Evolutionary conservation across 257 asterid genomes (phyloP).

Genomic region (Ilex aquifolium): DNA sequence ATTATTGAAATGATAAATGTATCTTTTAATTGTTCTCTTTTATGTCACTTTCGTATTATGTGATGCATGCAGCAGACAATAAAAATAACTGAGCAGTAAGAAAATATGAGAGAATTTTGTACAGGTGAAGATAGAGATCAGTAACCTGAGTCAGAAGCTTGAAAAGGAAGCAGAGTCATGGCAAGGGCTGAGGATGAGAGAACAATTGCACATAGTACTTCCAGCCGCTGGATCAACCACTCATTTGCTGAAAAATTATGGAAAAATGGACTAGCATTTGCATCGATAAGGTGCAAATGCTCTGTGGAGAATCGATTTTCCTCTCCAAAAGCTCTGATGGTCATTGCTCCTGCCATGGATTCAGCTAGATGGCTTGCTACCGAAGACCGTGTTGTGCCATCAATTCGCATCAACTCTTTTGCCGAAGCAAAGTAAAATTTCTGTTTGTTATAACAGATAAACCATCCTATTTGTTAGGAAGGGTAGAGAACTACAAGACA

Average conservation of each 20-base stretch:
- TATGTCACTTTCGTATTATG: neutral
- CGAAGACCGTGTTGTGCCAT: slow-evolving; percentile 30
- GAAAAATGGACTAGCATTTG: slow-evolving; percentile 19
- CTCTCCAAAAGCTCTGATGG: slow-evolving; percentile 34
- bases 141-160: slow-evolving; percentile 26
- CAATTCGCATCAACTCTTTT: slow-evolving; percentile 32
- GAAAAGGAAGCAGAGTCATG: slow-evolving; percentile 20
- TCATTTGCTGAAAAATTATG: slow-evolving; percentile 35
- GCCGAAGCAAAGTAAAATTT: slow-evolving; percentile 29
- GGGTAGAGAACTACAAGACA: no score
- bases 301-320: slow-evolving; percentile 27
- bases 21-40: no score
- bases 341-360: slow-evolving; percentile 33
- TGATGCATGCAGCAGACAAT: no score
- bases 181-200: slow-evolving; percentile 35
- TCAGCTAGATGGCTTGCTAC: slow-evolving; percentile 34
- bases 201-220: slow-evolving; percentile 24
- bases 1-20: no score
- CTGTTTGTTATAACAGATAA: slow-evolving; percentile 6
- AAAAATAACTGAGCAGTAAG: no score
- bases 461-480: no score
- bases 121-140: neutral
- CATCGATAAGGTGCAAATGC: slow-evolving; percentile 25
- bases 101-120: no score
- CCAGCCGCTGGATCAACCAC: slow-evolving; percentile 35